These are phyloP conservation scores for Talaromyces pinophilus DNA, from an alignment of 2,329 filamentous ascomycete species.

Conservation along the genomic window DNA sequence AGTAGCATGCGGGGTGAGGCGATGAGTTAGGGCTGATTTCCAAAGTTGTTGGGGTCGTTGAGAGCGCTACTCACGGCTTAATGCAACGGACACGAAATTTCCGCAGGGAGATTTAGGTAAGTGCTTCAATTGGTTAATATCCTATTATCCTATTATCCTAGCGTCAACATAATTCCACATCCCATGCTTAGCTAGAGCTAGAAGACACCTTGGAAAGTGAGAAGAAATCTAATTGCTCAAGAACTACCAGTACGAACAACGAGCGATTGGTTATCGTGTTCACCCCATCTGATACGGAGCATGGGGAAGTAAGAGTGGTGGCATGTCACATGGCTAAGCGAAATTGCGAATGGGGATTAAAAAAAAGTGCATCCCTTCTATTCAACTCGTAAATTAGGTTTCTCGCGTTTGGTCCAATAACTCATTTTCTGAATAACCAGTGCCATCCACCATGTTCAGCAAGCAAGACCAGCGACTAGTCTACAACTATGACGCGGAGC, in stretches of 20 bases:
- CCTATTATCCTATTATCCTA: background rate
- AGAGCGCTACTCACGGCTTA: background rate
- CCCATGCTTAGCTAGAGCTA: background rate
- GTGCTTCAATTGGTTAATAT: background rate
- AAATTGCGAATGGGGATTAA: background rate
- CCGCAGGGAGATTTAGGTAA: background rate
- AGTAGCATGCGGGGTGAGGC: background rate
- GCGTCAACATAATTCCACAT: background rate
- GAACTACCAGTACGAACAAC: background rate
- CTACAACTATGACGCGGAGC: slow-evolving; percentile 42
- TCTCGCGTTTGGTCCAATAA: background rate
- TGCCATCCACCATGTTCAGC: background rate
- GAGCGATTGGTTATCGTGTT: background rate
- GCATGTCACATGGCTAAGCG: background rate
- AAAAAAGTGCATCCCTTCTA: background rate
- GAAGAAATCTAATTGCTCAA: background rate
- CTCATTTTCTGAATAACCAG: background rate
- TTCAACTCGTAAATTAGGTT: background rate
- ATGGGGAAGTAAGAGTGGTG: background rate
- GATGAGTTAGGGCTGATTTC: background rate
- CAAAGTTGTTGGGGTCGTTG: background rate
- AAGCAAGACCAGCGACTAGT: slow-evolving; percentile 33
- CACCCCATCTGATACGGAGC: background rate
- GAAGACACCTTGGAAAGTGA: background rate
- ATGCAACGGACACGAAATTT: background rate